phyloP scores from a whole-genome alignment of 352 stramenopile species.

The Phytophthora idaei region DNA sequence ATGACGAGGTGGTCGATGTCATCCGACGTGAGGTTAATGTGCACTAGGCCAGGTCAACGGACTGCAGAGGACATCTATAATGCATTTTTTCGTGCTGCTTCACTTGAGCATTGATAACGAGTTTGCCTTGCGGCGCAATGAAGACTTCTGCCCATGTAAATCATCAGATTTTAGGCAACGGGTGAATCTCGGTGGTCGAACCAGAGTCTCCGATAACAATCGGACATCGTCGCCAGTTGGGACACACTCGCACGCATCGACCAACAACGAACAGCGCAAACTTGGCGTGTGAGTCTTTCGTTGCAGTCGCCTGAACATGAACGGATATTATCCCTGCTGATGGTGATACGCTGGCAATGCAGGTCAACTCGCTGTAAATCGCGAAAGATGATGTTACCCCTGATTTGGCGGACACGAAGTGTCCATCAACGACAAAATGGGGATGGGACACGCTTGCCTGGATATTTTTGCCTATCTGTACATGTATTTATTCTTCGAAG shows the following conservation, averaged over 20 bases:
- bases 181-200: slow-evolving; percentile 10
- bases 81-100: slow-evolving; percentile 16
- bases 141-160: too few relatives aligned
- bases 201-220: neutral
- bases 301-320: neutral
- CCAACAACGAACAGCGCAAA: neutral
- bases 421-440: neutral
- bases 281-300: neutral
- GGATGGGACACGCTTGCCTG: slow-evolving; percentile 23
- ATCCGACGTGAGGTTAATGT: slow-evolving; percentile 68
- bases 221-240: slow-evolving; percentile 8
- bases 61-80: slow-evolving; percentile 3
- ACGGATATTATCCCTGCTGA: neutral
- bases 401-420: slow-evolving; percentile 2
- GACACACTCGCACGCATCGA: neutral
- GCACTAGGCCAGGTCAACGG: slow-evolving; percentile 32
- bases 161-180: neutral
- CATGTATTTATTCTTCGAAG: too few relatives aligned
- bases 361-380: slow-evolving; percentile 10
- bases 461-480: slow-evolving; percentile 18
- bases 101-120: neutral
- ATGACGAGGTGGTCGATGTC: slow-evolving; percentile 77
- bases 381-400: neutral
- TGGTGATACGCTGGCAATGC: slow-evolving; percentile 11
- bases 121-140: too few relatives aligned